Conservation (phyloP, 1,139 yeast species). For the Taphrina betulina region DNA sequence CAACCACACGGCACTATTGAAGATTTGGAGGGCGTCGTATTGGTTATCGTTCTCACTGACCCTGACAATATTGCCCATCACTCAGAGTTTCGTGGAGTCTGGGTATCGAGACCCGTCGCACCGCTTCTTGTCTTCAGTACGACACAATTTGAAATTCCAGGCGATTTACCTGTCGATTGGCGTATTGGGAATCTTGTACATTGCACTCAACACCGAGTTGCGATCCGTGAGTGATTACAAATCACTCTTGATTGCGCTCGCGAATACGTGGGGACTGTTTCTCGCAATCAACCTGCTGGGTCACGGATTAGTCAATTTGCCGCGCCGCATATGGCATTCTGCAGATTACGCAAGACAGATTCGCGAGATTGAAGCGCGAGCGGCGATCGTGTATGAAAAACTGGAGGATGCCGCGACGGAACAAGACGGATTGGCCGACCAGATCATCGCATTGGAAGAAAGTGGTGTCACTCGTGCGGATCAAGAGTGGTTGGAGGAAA, state of each 20-base stretch:
- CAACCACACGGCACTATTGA: constrained; percentile 48
- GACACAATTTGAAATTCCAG: constrained; percentile 61
- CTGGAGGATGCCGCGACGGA: constrained; percentile 64
- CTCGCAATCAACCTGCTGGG: constrained; percentile 83
- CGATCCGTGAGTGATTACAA: constrained; percentile 43
- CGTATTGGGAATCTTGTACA: constrained; percentile 57
- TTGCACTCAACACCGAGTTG: constrained; percentile 61
- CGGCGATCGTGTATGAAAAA: constrained; percentile 61
- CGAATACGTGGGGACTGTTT: constrained; percentile 75
- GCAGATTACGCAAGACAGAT: constrained; percentile 40
- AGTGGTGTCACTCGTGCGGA: constrained; percentile 46
- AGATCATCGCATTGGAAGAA: constrained; percentile 54
- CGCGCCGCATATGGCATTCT: constrained; percentile 50
- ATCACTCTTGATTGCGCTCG: constrained; percentile 67
- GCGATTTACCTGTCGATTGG: constrained; percentile 57
- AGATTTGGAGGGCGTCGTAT: constrained; percentile 70
- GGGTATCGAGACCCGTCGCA: constrained; percentile 58
- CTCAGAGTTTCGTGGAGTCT: constrained; percentile 70
- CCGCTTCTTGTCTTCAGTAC: constrained; percentile 58
- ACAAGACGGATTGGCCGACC: constrained; percentile 63
- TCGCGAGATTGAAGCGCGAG: constrained; percentile 54
- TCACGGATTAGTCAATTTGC: constrained; percentile 71
- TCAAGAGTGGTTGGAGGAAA: constrained; percentile 47
- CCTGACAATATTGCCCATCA: constrained; percentile 67
- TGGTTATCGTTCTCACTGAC: constrained; percentile 78